Evolutionary conservation across 345 rosid species (phyloP), one percentile per base, ranked within the genome.

Genomic region (Euphorbia peplus): DNA sequence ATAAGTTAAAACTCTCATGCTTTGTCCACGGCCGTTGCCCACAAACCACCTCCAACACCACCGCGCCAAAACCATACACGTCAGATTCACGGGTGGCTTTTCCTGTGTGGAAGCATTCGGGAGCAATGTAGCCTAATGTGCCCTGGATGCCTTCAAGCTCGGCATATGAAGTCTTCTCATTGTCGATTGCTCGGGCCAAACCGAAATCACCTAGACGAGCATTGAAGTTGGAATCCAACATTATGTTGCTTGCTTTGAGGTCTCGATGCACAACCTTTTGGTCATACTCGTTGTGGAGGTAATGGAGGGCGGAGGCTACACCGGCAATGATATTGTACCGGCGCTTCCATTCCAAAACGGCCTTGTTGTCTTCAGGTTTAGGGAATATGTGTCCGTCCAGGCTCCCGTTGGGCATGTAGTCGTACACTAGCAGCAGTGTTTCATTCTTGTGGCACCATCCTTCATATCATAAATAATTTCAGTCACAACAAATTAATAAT

Each of bases 321-420:
- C 86, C 88, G 0, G 84, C 57, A 18, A 83, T 63, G 68, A 87
- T 78, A 61, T 79, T 82, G 73, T 80, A 74, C 48, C 90, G 73
- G 52, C 52, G 30, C 63, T 26, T 75, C 87, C 88, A 87, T 19
- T 66, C 68, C 0, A 85, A 72, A 1, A 76, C 29, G 19, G 66
- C 44, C 22, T 18, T 48, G 4, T 8, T 48, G 11, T 47, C 59
- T 47, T 79, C 73, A 37, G 70, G 25, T n/a, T 65, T 85, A 32
- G 69, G 66, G 67, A 76, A 87, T 22, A 84, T 14, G 78, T 83
- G 83, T 14, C 28, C 44, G 62, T 87, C 92, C 41, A 85, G 74
- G 79, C 92, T 82, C 1, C 89, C 88, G 8, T 87, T 85, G 5
- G 87, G 88, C 92, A 87, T 85, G 78, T 60, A 87, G 18, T 85